Evolutionary conservation across 345 rosid species (phyloP).

Genomic region (Rubroshorea leprosula): DNA sequence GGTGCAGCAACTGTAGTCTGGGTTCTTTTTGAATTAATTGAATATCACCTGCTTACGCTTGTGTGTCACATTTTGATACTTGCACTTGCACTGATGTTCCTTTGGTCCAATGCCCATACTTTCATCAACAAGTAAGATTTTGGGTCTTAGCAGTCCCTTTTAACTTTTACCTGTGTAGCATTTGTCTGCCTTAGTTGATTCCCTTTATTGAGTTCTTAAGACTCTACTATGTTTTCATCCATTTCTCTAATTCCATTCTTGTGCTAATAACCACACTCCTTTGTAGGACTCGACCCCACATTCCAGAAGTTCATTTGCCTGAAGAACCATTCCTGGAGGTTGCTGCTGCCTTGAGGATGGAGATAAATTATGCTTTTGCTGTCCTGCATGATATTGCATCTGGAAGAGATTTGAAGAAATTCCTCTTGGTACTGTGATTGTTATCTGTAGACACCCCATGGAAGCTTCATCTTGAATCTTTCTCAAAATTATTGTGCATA

Average conservation of each 20-base stretch:
- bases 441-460: not conserved
- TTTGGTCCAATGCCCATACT: slow-evolving; percentile 67
- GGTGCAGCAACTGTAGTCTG: slow-evolving; percentile 62
- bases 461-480: not conserved
- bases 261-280: not conserved
- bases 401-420: slow-evolving; percentile 68
- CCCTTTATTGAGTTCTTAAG: too few relatives aligned
- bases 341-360: slow-evolving; percentile 51
- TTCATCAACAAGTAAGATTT: slow-evolving; percentile 58
- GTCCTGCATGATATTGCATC: slow-evolving; percentile 47
- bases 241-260: not conserved
- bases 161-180: too few relatives aligned
- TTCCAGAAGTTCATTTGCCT: slow-evolving; percentile 69
- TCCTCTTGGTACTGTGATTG: slow-evolving; percentile 38
- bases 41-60: slow-evolving; percentile 70
- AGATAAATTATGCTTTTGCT: slow-evolving; percentile 49
- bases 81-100: slow-evolving; percentile 48
- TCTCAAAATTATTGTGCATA: too few relatives aligned
- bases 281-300: slow-evolving; percentile 52
- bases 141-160: not conserved
- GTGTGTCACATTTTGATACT: slow-evolving; percentile 63
- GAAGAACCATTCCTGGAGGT: slow-evolving; percentile 57
- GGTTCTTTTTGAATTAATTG: slow-evolving; percentile 69
- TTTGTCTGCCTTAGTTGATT: too few relatives aligned
- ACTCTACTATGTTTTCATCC: too few relatives aligned